Evolutionary conservation across 176 grass and related monocot species (phyloP).

Genomic region (Triticum turgidum): DNA sequence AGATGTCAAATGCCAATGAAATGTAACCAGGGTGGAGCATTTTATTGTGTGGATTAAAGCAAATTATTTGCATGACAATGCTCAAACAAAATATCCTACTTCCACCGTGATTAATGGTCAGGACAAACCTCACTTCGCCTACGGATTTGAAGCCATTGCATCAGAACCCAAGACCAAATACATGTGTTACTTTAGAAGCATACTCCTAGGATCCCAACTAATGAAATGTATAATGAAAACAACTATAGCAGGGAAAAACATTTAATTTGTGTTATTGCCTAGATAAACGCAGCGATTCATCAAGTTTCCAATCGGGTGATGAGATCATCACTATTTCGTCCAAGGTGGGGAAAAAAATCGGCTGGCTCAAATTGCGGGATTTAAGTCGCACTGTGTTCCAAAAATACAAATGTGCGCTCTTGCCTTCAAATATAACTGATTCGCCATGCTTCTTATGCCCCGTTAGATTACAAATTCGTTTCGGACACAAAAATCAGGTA

Average conservation of each 20-base stretch:
- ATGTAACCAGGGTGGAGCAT: background rate
- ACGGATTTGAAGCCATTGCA: background rate
- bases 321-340: background rate
- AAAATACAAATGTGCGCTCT: background rate
- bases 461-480: background rate
- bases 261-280: background rate
- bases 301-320: background rate
- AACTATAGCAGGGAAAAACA: background rate
- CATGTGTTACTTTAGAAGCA: background rate
- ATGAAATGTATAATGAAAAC: background rate
- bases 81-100: background rate
- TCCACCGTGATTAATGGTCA: background rate
- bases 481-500: background rate
- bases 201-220: constrained; percentile 2
- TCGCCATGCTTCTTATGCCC: background rate
- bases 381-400: background rate
- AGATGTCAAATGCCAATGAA: background rate
- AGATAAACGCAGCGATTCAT: background rate
- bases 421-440: background rate
- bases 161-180: background rate
- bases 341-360: background rate
- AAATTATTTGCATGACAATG: background rate
- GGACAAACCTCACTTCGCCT: background rate
- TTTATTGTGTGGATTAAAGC: background rate
- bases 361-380: background rate